Evolutionary conservation across 2,329 filamentous ascomycete genomes (phyloP), one percentile per base, ranked within the genome.

Genomic region (Xylaria sp.): DNA sequence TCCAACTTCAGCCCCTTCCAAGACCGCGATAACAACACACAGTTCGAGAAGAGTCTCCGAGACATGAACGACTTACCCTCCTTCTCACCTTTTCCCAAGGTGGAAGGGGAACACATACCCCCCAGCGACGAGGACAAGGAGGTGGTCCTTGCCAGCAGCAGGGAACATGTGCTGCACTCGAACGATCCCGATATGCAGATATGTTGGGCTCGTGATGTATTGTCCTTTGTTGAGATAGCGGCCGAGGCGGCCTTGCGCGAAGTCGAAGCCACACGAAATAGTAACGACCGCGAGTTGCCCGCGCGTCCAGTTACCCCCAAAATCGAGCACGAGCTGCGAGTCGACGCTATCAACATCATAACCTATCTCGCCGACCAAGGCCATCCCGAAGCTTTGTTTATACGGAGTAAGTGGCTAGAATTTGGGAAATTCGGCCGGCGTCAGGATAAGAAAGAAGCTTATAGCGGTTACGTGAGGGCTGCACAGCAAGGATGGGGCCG

Each of bases 131-230:
- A 97, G 68, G 92, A 97, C 73, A 93, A 96, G 77, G 95, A 97
- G 76, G 88, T 90, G 29, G 93, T 92, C 49, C 79, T 99, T 54
- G 95, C 96, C 80, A 90, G 89, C 74, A 92, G 93, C 33, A 88
- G 94, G 58, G 80, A 90, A 63, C 86, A 90, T 61, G 94, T 98
- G 35, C 83, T 99, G 65, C 92, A 93, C 73, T 97, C 93, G 47
- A 96, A 96, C 72, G 93, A 99, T 75, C 92, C 96, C 49, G 90
- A 96, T 69, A 96, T 96, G 87, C 95, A 99, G 80, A 85, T 99
- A 71, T 92, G 92, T 63, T 99, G 95, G 95, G 94, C 95, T 40
- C 91, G 96, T 73, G 95, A 98, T 77, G 90, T 93, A 44, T 83
- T 99, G 61, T 87, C 89, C 54, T 97, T 93, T 81, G 92, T 94